These are phyloP conservation scores for Yamadazyma paraphyllophila DNA, from an alignment of 805 yeast species.

Conservation along the genomic window DNA sequence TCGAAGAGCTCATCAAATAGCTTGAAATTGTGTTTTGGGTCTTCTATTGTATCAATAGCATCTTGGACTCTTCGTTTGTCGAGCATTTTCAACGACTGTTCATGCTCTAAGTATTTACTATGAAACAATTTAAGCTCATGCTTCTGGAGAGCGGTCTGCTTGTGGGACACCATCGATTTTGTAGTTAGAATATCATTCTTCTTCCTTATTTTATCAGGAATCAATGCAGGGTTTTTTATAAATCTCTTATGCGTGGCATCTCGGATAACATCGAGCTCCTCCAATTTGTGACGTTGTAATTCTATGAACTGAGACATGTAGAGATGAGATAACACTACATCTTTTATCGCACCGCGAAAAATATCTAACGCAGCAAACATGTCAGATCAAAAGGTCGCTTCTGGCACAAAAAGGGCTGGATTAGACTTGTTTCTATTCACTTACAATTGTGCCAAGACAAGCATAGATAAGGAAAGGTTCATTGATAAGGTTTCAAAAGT, in stretches of 20 bases:
- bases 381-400: background rate
- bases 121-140: conserved; percentile 62
- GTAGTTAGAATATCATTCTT: conserved; percentile 13
- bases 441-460: conserved; percentile 54
- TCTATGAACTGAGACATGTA: conserved; percentile 32
- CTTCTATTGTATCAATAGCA: conserved; percentile 6
- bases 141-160: conserved; percentile 58
- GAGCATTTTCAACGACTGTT: conserved; percentile 8
- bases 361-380: background rate
- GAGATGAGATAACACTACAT: conserved; percentile 3
- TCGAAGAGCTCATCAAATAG: conserved; percentile 9
- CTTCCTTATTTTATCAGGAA: conserved; percentile 23
- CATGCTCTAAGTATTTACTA: conserved; percentile 38
- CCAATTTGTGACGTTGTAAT: conserved; percentile 38
- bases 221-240: conserved; percentile 56
- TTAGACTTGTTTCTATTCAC: conserved; percentile 39
- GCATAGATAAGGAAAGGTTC: conserved; percentile 35
- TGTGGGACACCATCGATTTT: conserved; percentile 40
- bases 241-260: conserved; percentile 61
- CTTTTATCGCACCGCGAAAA: background rate
- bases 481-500: conserved; percentile 22
- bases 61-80: conserved; percentile 6
- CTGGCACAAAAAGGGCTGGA: background rate
- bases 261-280: conserved; percentile 74
- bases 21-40: conserved; percentile 7